phyloP scores from a whole-genome alignment of 352 stramenopile genomes.

The Elongisporangium senticosum region DNA sequence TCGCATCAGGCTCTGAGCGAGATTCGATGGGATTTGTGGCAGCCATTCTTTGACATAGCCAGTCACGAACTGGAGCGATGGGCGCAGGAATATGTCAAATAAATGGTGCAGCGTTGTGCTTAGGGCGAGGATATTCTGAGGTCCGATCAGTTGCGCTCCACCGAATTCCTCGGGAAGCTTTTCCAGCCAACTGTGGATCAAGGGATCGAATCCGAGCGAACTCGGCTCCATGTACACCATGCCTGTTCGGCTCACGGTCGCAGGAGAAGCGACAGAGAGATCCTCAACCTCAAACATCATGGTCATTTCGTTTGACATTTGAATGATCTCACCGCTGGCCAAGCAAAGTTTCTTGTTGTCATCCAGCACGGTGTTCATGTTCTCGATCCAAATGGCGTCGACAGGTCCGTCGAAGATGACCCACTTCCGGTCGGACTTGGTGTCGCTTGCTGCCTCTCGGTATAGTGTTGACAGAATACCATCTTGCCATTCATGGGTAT shows the following conservation, averaged over 20 bases:
- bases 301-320: slow-evolving; percentile 94
- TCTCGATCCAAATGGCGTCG: slow-evolving; percentile 95
- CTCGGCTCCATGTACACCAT: slow-evolving; percentile 97
- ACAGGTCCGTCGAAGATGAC: slow-evolving; percentile 94
- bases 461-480: slow-evolving; percentile 94
- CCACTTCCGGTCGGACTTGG: slow-evolving; percentile 91
- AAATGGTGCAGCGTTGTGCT: slow-evolving; percentile 53
- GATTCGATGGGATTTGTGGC: slow-evolving; percentile 88
- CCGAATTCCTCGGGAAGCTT: slow-evolving; percentile 42
- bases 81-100: slow-evolving; percentile 86
- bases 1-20: slow-evolving; percentile 88
- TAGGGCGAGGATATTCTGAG: slow-evolving; percentile 41
- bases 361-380: slow-evolving; percentile 96
- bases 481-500: slow-evolving; percentile 95
- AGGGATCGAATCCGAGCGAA: slow-evolving; percentile 80
- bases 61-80: slow-evolving; percentile 77
- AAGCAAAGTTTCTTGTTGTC: slow-evolving; percentile 96
- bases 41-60: slow-evolving; percentile 89
- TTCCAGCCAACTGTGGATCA: slow-evolving; percentile 90
- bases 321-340: slow-evolving; percentile 92
- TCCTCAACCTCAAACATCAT: slow-evolving; percentile 99
- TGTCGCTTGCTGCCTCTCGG: slow-evolving; percentile 79
- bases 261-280: slow-evolving; percentile 89
- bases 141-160: slow-evolving; percentile 25
- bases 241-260: slow-evolving; percentile 91